Percentiles rank a stretch among this genome's conserved stretches.
Conservation (phyloP, 2,329 filamentous ascomycete genomes). For the Fusarium camptoceras region DNA sequence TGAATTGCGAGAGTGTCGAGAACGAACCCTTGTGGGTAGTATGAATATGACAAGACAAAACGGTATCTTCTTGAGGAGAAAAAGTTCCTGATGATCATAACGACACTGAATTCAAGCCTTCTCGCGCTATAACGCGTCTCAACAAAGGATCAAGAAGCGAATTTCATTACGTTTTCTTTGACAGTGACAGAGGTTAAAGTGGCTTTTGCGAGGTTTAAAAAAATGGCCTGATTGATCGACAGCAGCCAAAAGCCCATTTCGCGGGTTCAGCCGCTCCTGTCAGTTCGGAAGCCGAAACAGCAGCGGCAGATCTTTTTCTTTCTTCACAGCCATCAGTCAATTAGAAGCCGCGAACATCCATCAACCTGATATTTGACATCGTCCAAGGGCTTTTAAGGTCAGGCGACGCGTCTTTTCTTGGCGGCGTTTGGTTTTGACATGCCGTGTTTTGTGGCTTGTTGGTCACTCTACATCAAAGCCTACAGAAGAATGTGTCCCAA, state of each 20-base stretch:
- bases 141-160: not conserved
- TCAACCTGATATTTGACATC: not conserved
- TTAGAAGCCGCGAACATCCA: not conserved
- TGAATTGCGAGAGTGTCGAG: slow-evolving; percentile 2
- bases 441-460: slow-evolving; percentile 19
- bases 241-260: slow-evolving; percentile 3
- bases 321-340: not conserved
- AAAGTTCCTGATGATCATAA: slow-evolving; percentile 20
- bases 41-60: not conserved
- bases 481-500: slow-evolving; percentile 10
- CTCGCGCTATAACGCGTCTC: not conserved
- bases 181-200: slow-evolving; percentile 1
- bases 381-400: not conserved
- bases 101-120: not conserved
- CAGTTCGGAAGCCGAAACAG: slow-evolving; percentile 26
- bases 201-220: not conserved
- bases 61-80: not conserved
- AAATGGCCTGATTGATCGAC: slow-evolving; percentile 12
- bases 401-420: slow-evolving; percentile 19
- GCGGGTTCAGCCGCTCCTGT: slow-evolving; percentile 21
- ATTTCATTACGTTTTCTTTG: not conserved
- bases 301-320: not conserved
- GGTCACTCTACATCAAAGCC: slow-evolving; percentile 12
- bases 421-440: not conserved
- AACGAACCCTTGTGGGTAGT: slow-evolving; percentile 1